Evolutionary conservation across 441 rosid genomes (phyloP).

Genomic region (Brassica balearica): DNA sequence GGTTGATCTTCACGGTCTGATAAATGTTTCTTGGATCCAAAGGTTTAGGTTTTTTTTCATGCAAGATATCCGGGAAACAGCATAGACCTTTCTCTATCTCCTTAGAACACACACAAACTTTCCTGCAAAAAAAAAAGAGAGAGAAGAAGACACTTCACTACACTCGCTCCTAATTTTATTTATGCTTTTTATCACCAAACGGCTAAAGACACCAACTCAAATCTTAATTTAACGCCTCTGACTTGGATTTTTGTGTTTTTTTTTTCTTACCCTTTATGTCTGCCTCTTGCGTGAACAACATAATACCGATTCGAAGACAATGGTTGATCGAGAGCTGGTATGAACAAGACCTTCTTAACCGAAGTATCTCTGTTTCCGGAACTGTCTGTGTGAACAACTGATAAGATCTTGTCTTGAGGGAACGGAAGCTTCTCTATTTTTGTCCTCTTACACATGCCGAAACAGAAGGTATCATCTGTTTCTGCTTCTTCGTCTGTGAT

Average conservation of each 20-base stretch:
- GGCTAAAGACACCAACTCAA: constrained; percentile 1
- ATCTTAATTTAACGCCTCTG: not conserved
- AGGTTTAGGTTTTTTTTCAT: constrained; percentile 56
- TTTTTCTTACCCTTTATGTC: constrained; percentile 59
- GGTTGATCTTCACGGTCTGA: constrained; percentile 57
- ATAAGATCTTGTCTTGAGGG: constrained; percentile 62
- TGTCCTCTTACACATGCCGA: constrained; percentile 48
- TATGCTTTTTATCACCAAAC: not conserved
- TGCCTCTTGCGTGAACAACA: constrained; percentile 65
- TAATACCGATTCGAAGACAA: constrained; percentile 76
- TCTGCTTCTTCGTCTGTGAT: constrained; percentile 63
- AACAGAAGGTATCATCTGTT: constrained; percentile 56
- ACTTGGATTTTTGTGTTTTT: not conserved
- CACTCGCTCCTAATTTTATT: constrained; percentile 2
- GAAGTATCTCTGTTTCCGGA: constrained; percentile 48
- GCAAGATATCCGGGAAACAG: constrained; percentile 50
- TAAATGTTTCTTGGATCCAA: constrained; percentile 55
- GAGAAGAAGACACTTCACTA: constrained; percentile 10
- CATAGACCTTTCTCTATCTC: constrained; percentile 52
- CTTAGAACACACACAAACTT: constrained; percentile 56
- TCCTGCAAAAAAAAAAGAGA: constrained; percentile 38
- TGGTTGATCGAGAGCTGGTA: constrained; percentile 80
- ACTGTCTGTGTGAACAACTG: constrained; percentile 51
- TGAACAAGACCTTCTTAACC: constrained; percentile 60
- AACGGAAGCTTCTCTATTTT: constrained; percentile 52